Evolutionary conservation across 2,329 filamentous ascomycete genomes (phyloP), one percentile per base, ranked within the genome.

Genomic region (Ophiostoma ulmi): DNA sequence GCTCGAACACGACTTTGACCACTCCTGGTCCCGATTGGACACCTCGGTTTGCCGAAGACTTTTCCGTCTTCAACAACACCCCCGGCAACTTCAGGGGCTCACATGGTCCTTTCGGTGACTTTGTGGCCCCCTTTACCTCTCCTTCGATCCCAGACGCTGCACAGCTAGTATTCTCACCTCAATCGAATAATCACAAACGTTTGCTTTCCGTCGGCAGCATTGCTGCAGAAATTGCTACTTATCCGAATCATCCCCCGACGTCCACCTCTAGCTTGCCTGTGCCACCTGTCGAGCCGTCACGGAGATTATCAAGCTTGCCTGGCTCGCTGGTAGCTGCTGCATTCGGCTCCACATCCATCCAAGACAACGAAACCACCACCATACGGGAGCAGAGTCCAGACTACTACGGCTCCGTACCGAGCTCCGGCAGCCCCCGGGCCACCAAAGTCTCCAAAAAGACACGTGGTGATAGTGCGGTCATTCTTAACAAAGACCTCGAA

Each of bases 41-140:
- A 64, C 87, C 87, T 77, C 83, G 83, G 71, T 89, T 88, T 80
- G 86, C 87, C 74, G 86, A 89, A 76, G 87, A 89, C 74, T 89
- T 87, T 76, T 88, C 87, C 73, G 86, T 89, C 76, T 89, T 89
- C 81, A 87, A 88, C 79, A 80, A 83, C 31, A 88, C 87, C 10
- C 87, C 87, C 20, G 87, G 85, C 67, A 86, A 87, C 76, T 80
- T 88, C 70, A 81, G 81, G 75, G 83, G 80, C 69, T 78, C 80
- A 63, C 80, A 82, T 71, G 80, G 77, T 71, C 77, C 79, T 17
- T 86, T 85, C 76, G 75, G 79, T 74, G 83, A 85, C 74, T 83
- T 83, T 75, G 75, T 77, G 26, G 76, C 76, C 74, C 69, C 73
- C 5, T 79, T 75, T 70, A 80, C 77, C 73, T 79, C 81, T 17